Percentiles rank a stretch among this genome's conserved stretches.
Evolutionary conservation across 2,329 filamentous ascomycete species (phyloP).

Genomic region (Fusarium annulatum): DNA sequence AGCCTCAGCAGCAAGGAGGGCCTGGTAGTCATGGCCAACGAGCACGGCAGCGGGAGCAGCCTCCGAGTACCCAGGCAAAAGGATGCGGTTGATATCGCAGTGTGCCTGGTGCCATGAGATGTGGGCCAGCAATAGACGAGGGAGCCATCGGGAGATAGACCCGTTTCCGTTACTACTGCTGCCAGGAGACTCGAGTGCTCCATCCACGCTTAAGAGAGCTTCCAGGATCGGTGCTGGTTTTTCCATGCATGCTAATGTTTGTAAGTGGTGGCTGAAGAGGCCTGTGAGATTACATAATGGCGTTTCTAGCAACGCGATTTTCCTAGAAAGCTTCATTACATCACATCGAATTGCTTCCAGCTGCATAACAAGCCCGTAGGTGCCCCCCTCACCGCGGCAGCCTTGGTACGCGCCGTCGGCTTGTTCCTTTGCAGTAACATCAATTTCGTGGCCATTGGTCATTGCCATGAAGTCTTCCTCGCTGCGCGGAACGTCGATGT

Average conservation of each 20-base stretch:
- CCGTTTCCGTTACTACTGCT: neutral
- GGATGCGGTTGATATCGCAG: neutral
- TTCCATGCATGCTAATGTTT: neutral
- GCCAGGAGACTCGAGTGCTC: neutral
- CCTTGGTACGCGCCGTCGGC: rapidly evolving
- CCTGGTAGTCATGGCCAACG: neutral
- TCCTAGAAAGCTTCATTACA: neutral
- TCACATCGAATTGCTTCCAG: neutral
- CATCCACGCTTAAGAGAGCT: neutral
- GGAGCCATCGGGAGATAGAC: neutral
- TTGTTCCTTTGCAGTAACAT: neutral
- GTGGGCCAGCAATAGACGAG: neutral
- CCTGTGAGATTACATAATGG: neutral
- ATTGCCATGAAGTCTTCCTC: neutral
- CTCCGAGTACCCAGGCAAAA: neutral
- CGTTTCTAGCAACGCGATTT: neutral
- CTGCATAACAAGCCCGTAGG: neutral
- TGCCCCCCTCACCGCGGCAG: neutral
- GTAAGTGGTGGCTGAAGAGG: neutral
- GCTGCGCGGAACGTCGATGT: neutral
- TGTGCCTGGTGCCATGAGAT: neutral
- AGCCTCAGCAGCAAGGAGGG: neutral
- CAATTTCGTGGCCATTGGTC: rapidly evolving
- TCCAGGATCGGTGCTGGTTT: neutral
- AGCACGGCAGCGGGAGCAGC: neutral